phyloP scores from a whole-genome alignment of 1,284 basidiomycete genomes.

The Sanguinoderma infundibulare region DNA sequence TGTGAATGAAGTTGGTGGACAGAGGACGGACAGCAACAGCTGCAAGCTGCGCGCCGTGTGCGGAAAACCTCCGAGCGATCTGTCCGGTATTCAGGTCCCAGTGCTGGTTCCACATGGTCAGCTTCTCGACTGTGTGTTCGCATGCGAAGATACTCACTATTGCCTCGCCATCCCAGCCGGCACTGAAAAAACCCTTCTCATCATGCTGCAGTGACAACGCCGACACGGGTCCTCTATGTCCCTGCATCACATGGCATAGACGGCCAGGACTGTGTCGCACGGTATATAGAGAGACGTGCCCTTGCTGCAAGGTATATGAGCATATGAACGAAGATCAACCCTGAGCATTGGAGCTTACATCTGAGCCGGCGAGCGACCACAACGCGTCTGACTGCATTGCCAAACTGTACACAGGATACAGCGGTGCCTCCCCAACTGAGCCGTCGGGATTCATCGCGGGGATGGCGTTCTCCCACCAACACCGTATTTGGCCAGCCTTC shows the following conservation, averaged over 20 bases:
- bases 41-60: conserved; percentile 89
- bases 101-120: conserved; percentile 60
- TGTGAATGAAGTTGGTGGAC: conserved; percentile 41
- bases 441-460: conserved; percentile 36
- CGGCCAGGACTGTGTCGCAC: conserved; percentile 92
- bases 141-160: conserved; percentile 58
- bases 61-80: conserved; percentile 75
- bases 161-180: conserved; percentile 94
- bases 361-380: conserved; percentile 87
- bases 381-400: conserved; percentile 89
- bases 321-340: not conserved
- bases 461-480: conserved; percentile 87
- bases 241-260: conserved; percentile 73
- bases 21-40: conserved; percentile 80
- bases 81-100: conserved; percentile 98
- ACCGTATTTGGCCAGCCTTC: conserved; percentile 86
- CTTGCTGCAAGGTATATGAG: conserved; percentile 55
- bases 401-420: conserved; percentile 85
- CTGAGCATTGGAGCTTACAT: conserved; percentile 53
- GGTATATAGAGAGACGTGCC: conserved; percentile 90
- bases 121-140: not conserved
- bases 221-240: conserved; percentile 86
- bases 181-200: conserved; percentile 88
- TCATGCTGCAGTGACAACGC: conserved; percentile 79
- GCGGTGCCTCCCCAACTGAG: conserved; percentile 48